These are phyloP conservation scores for Mimosa bimucronata DNA, from an alignment of 306 rosid genomes.

Conservation along the genomic window DNA sequence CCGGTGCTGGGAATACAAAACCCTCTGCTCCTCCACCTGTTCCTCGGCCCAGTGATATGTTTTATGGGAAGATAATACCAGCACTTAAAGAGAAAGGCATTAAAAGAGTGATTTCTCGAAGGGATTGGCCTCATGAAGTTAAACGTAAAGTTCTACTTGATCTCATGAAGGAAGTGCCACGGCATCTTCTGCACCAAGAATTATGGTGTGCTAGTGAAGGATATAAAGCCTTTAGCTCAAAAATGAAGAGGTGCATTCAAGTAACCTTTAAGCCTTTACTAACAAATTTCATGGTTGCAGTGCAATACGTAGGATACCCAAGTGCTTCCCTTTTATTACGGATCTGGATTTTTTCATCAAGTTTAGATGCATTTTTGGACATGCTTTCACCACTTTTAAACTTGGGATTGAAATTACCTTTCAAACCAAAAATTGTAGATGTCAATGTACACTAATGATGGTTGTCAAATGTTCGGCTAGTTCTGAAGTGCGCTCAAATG, in stretches of 20 bases:
- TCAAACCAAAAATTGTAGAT: neutral
- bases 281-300: constrained; percentile 29
- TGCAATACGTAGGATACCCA: constrained; percentile 11
- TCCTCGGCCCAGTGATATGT: constrained; percentile 99
- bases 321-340: constrained; percentile 5
- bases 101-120: constrained; percentile 94
- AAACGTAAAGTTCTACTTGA: constrained; percentile 90
- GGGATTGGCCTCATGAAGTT: constrained; percentile 99
- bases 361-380: constrained; percentile 6
- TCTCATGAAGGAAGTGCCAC: constrained; percentile 93
- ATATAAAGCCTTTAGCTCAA: constrained; percentile 85
- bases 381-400: constrained; percentile 23
- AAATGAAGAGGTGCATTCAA: constrained; percentile 72
- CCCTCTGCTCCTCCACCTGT: constrained; percentile 80
- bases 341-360: constrained; percentile 22
- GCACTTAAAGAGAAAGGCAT: constrained; percentile 99
- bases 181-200: constrained; percentile 89
- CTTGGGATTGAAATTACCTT: constrained; percentile 31
- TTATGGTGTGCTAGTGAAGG: constrained; percentile 99
- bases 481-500: constrained; percentile 5
- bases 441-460: constrained; percentile 16
- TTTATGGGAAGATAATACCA: constrained; percentile 97
- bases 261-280: constrained; percentile 32
- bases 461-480: constrained; percentile 7
- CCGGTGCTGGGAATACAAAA: constrained; percentile 63